Conservation (phyloP, 768 basidiomycete species). For the Hirschioporus abietinus region DNA sequence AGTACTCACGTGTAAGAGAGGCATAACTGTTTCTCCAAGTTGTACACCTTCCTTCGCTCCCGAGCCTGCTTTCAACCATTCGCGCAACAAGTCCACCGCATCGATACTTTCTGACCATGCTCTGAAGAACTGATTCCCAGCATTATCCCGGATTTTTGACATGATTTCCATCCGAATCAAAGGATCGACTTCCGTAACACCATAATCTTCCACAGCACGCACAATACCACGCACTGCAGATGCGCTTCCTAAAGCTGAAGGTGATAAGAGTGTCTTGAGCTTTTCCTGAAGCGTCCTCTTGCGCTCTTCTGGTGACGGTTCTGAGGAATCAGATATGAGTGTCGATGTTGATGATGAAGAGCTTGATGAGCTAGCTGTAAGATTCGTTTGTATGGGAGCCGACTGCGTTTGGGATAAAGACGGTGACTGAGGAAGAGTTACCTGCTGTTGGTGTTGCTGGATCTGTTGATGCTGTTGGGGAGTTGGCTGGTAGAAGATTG, state of each 20-base stretch:
- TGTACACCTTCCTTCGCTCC: slow-evolving; percentile 48
- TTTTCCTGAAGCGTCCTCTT: slow-evolving; percentile 47
- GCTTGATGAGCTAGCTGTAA: not conserved
- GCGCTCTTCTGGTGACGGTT: slow-evolving; percentile 43
- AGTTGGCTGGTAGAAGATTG: slow-evolving; percentile 31
- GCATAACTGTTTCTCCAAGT: slow-evolving; percentile 76
- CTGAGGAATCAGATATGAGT: slow-evolving; percentile 23
- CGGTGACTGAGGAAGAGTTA: slow-evolving; percentile 15
- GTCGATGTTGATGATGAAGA: slow-evolving; percentile 18
- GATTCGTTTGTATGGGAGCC: not conserved
- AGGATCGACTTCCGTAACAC: slow-evolving; percentile 58
- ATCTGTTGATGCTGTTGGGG: slow-evolving; percentile 25
- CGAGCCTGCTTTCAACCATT: slow-evolving; percentile 74
- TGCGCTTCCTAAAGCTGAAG: slow-evolving; percentile 61
- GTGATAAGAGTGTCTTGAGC: slow-evolving; percentile 52
- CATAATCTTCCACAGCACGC: slow-evolving; percentile 51
- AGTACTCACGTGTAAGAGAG: slow-evolving; percentile 73
- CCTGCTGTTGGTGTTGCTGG: slow-evolving; percentile 27
- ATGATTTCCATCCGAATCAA: slow-evolving; percentile 68
- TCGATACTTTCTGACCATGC: slow-evolving; percentile 75
- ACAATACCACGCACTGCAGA: slow-evolving; percentile 62
- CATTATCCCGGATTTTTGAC: slow-evolving; percentile 76
- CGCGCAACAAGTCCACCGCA: slow-evolving; percentile 74
- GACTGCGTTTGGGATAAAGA: not conserved
- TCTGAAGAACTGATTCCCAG: slow-evolving; percentile 81